These are phyloP conservation scores for Pugionium dolabratum DNA, from an alignment of 345 rosid species.

Conservation along the genomic window DNA sequence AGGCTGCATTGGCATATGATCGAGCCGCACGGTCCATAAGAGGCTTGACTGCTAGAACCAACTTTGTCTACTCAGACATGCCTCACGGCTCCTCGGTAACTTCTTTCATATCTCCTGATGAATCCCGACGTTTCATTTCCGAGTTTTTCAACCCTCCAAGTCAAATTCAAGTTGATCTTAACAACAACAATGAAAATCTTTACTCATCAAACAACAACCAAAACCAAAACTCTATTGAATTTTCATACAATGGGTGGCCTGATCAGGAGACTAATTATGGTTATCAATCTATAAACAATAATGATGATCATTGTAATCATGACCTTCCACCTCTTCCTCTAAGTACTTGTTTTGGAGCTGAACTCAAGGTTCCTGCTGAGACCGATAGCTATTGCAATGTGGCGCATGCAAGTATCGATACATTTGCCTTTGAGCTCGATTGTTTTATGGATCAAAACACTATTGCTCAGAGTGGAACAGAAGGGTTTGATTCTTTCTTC, in stretches of 20 bases:
- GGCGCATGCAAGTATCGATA: conserved; percentile 20
- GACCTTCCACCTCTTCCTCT: conserved; percentile 95
- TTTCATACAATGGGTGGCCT: conserved; percentile 44
- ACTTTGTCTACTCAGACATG: conserved; percentile 90
- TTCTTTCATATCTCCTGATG: conserved; percentile 83
- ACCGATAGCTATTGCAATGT: conserved; percentile 35
- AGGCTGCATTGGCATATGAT: conserved; percentile 92
- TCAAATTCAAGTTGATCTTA: conserved; percentile 18
- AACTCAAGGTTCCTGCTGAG: conserved; percentile 39
- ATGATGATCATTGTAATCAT: conserved; percentile 43
- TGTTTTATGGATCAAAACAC: conserved; percentile 34
- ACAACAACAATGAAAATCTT: conserved; percentile 26
- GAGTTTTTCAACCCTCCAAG: conserved; percentile 47
- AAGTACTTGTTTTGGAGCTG: conserved; percentile 50
- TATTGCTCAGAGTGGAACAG: conserved; percentile 24
- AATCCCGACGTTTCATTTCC: conserved; percentile 54
- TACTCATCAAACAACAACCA: conserved; percentile 23
- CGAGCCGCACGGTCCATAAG: conserved; percentile 89
- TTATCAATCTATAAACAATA: conserved; percentile 43
- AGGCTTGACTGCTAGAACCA: conserved; percentile 82
- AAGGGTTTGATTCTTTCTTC: conserved; percentile 26
- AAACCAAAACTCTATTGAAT: conserved; percentile 36
- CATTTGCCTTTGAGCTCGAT: conserved; percentile 27
- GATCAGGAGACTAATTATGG: conserved; percentile 29
- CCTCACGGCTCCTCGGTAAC: conserved; percentile 84